Evolutionary conservation across 2,329 filamentous ascomycete genomes (phyloP).

Genomic region (Diplodia mutila): DNA sequence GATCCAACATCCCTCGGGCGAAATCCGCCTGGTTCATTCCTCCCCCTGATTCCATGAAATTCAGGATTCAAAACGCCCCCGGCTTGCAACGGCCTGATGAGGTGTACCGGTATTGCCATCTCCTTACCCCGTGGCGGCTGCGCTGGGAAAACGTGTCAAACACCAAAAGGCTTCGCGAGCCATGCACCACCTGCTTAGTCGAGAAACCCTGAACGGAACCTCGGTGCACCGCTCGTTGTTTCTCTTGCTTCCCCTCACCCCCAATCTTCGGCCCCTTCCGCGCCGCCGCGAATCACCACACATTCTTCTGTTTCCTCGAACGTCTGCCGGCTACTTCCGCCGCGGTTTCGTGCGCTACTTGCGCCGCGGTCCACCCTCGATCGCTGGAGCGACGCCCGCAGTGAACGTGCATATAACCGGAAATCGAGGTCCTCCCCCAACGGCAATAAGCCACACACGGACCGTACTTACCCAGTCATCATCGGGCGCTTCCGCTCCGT

Average conservation of each 20-base stretch:
- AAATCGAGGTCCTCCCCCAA: too few species aligned
- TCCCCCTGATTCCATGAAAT: background rate
- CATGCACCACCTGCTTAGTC: background rate
- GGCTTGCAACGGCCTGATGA: too few species aligned
- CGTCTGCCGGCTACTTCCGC: background rate
- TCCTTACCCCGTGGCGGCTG: too few species aligned
- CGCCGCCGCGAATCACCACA: background rate
- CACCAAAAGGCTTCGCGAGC: too few species aligned
- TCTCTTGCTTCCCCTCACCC: background rate
- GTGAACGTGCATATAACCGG: too few species aligned
- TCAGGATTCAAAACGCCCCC: too few species aligned
- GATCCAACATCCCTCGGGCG: background rate
- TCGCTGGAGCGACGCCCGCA: too few species aligned
- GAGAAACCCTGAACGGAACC: background rate
- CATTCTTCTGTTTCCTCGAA: background rate
- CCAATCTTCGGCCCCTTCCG: background rate
- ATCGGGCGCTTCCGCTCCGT: background rate
- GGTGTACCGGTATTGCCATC: too few species aligned
- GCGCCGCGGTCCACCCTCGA: too few species aligned
- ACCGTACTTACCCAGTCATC: background rate
- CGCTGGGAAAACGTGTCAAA: background rate
- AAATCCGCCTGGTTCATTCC: background rate
- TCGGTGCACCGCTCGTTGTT: background rate
- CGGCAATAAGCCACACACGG: too few species aligned
- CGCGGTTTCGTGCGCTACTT: too few species aligned